Percentiles rank a stretch among this genome's conserved stretches.
These are phyloP conservation scores for Eucalyptus sideroxylon DNA, from an alignment of 345 rosid genomes.

Conservation along the genomic window DNA sequence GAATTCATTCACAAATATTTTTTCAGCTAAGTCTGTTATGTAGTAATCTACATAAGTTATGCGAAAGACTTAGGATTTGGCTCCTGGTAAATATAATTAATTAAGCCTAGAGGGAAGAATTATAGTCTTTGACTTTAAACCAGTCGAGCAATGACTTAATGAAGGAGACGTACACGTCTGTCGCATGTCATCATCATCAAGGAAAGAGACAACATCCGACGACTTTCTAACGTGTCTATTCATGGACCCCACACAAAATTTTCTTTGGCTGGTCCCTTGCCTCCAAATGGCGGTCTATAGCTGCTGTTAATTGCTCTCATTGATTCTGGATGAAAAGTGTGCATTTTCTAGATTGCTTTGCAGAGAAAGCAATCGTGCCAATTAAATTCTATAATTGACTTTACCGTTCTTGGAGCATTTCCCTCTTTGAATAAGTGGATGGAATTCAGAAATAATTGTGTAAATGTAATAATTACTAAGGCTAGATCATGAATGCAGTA, in stretches of 20 bases:
- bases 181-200: background rate
- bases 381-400: background rate
- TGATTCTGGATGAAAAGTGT: background rate
- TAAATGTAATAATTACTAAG: background rate
- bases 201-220: background rate
- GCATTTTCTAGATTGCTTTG: background rate
- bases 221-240: background rate
- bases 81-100: background rate
- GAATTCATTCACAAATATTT: background rate
- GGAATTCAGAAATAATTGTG: background rate
- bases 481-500: background rate
- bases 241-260: background rate
- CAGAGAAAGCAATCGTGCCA: background rate
- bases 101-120: background rate
- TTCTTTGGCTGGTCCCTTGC: background rate
- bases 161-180: background rate
- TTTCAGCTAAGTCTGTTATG: background rate
- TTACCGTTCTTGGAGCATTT: background rate
- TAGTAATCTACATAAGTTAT: background rate
- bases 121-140: background rate
- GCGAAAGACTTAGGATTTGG: background rate
- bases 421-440: background rate
- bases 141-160: background rate
- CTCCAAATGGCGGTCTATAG: background rate
- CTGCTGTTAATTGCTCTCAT: background rate